Evolutionary conservation across 164 flowering plant genomes (phyloP).

Genomic region (Chloranthus sessilifolius): DNA sequence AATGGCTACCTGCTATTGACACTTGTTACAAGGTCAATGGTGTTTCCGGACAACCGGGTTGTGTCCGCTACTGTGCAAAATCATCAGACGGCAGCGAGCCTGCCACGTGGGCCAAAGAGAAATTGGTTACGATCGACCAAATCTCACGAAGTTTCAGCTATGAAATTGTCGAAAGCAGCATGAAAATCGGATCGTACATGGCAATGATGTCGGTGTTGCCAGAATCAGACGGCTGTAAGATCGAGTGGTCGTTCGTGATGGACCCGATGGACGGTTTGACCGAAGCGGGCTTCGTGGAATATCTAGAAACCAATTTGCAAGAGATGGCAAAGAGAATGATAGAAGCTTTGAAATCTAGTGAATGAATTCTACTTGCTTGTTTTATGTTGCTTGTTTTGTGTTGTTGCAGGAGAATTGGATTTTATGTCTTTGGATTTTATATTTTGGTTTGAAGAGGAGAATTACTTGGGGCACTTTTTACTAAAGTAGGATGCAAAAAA

Average conservation of each 20-base stretch:
- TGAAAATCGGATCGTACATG: slow-evolving; percentile 22
- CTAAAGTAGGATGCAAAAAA: too few species aligned
- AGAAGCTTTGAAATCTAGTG: slow-evolving; percentile 24
- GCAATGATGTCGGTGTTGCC: slow-evolving; percentile 24
- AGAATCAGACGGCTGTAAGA: slow-evolving; percentile 16
- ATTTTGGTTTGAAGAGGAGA: too few species aligned
- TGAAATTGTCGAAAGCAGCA: slow-evolving; percentile 41
- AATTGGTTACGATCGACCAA: slow-evolving; percentile 28
- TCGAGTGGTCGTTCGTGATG: slow-evolving; percentile 39
- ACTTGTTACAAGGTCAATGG: slow-evolving; percentile 27
- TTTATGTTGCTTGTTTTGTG: too few species aligned
- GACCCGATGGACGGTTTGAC: slow-evolving; percentile 40
- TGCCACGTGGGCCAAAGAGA: slow-evolving; percentile 49
- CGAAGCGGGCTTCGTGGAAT: slow-evolving; percentile 23
- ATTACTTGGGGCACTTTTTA: too few species aligned
- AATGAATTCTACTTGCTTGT: too few species aligned
- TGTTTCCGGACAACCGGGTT: slow-evolving; percentile 30
- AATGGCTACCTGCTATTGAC: slow-evolving; percentile 38
- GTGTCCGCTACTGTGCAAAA: slow-evolving; percentile 42
- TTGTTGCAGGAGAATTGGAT: too few species aligned
- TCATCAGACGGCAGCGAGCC: neutral
- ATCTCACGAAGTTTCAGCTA: slow-evolving; percentile 29
- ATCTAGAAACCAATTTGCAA: slow-evolving; percentile 19
- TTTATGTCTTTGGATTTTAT: too few species aligned
- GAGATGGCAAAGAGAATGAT: slow-evolving; percentile 43